Evolutionary conservation across 306 rosid species (phyloP), one percentile per base, ranked within the genome.

Genomic region (Prunus padus): DNA sequence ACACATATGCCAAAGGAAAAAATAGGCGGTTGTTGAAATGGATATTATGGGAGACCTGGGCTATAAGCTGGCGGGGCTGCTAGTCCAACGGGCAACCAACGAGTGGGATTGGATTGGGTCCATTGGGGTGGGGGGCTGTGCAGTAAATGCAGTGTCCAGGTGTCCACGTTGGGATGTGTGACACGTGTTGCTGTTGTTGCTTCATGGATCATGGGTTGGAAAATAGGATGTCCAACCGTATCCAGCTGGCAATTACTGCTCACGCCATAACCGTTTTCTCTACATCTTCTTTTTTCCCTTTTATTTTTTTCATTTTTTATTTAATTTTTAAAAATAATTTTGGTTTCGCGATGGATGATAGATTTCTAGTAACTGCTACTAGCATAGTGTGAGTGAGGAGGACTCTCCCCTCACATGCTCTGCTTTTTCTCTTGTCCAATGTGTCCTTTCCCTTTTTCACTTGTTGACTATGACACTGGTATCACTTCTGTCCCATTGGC

Each of bases 201-300:
- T 78, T 66, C 66, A 12, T 20, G 57, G 33, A 13, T 12, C 33
- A 4, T 54, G 51, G 33, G 45, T 62, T 71, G 33, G 65, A 60
- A 37, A 59, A 23, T 26, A 11, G 65, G 49, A n/a, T 23, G 65
- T 55, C 69, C 69, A 64, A 71, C 79, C 67, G 77, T 67, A 82
- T 73, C 82, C 90, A 82, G 90, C 87, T 84, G 87, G 86, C 89
- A 76, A 3, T 62, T 16, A 42, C 60, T 57, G 37, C 61, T 83
- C 82, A 81, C 83, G 80, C 69, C 79, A 61, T 79, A 72, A 76
- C 89, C 77, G 86, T 79, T 82, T 75, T 69, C 12, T 31, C 42
- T 0, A 7, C 42, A 37, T 37, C 9, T 1, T 37, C 0, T 6
- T 37, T 37, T 37, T 37, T 0, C 42, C 9, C 0, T 6, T 5